Base-by-base conservation (phyloP, 345 rosid species). In the Populus euphratica region DNA sequence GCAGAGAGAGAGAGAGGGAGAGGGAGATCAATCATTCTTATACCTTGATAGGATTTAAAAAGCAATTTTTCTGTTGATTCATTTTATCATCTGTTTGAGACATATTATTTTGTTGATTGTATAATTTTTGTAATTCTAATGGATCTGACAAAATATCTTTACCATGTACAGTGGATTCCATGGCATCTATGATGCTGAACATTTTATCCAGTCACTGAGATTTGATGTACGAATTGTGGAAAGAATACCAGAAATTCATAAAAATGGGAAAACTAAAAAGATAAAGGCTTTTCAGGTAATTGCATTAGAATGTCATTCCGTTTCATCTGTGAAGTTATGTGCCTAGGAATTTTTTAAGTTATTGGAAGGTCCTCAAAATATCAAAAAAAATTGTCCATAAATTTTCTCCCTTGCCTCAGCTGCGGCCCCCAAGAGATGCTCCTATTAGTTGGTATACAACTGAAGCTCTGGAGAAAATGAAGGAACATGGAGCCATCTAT, bases 361-460 rank as follows among this genome's bases (percentile, higher is more conserved):
- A 43, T 20, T 25, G 44, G 20, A 69, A 36, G 23, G 29, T 23
- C 49, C 35, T 71, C 20, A 36, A 68, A 49, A 36, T 65, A 29
- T 69, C 7, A 68, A 63, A 27, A 65, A 80, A 6, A 20, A 2
- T 62, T 61, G 8, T 38, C 50, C 65, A 68, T 70, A 25, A 70
- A 47, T 49, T 49, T 35, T 20, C 54, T 61, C 25, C 10, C 72
- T 50, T 79, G 35, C 65, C 69, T 69, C 88, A 96, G 98, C 74
- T 96, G 41, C 93, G 93, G 21, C 97, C 98, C 59, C 92, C 93
- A 75, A 86, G 99, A 84, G 98, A 96, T 90, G 98, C 99, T 87
- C 86, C 95, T 83, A 87, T 89, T 72, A 88, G 87, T 77, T 96
- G 99, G 99, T 96, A 96, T 81, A 79, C 87, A 59, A 88, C 93